Base-by-base conservation (phyloP, 192 early-diverging fungal genomes). In the Coemansia sp. region DNA sequence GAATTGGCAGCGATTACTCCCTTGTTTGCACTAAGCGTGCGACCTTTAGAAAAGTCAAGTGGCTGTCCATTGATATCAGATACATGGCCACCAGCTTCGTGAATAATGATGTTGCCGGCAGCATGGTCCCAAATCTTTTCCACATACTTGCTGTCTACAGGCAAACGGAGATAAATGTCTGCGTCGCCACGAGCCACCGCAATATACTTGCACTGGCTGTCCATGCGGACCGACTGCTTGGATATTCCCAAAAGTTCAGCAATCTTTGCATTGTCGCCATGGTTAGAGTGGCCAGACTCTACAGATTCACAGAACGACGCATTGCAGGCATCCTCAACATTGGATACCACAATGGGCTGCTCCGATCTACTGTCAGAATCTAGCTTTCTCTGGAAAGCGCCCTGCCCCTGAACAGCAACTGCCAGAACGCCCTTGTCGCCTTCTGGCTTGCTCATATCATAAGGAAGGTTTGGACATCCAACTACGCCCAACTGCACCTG, bases 61-160 rank as follows among this genome's bases (percentile, higher is more conserved):
- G 85, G 82, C 53, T 89, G 83, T 26, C 93, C 93, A 53, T 84
- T 46, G 20, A 95, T 66, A 63, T 97, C 95, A 10, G 87, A 82
- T 3, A 97, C 85, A 20, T 80, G 81, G 26, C 97, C 97, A 2
- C 97, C 97, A 19, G 95, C 91, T 65, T 99, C 97, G 7, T 80
- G 63, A n/a, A 99, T 84, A 53, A 99, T 68, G 9, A 99, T 70
- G 57, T 83, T 83, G 14, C 97, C 97, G 3, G 90, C 88, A 37
- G 91, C 97, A 78, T 99, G 97, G 72, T 99, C 97, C 97, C 97
- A 99, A 67, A 97, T 99, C 81, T 97, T 99, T 58, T 99, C 97
- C 40, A 87, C 83, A 66, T 99, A 99, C 16, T 82, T 81, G 2
- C 71, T 82, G 40, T 82, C 82, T 42, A 83, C 82, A 6, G 93